Evolutionary conservation across 2,329 filamentous ascomycete species (phyloP).

Genomic region (Ophiostoma sp.): DNA sequence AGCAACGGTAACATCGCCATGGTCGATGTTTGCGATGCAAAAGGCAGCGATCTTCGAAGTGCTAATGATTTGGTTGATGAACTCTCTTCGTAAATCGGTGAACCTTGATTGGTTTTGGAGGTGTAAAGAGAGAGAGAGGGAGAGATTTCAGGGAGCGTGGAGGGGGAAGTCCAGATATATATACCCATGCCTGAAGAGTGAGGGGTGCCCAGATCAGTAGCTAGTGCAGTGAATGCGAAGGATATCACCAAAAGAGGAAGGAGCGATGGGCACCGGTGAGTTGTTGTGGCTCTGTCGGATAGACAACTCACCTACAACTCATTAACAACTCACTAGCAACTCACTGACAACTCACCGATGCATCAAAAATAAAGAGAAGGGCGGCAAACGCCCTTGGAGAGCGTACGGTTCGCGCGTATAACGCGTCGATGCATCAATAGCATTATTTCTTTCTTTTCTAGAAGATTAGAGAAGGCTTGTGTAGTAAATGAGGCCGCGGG

Average conservation of each 20-base stretch:
- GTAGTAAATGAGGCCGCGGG: neutral
- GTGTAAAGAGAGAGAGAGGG: neutral
- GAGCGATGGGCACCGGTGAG: neutral
- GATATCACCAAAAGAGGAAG: neutral
- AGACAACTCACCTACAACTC: neutral
- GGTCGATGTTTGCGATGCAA: no score
- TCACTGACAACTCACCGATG: no score
- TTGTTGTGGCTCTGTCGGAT: neutral
- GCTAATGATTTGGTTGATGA: neutral
- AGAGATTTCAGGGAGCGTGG: neutral
- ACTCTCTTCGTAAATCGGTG: neutral
- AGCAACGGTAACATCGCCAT: neutral
- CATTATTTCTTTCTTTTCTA: neutral
- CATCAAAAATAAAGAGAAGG: no score
- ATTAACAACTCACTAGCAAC: no score
- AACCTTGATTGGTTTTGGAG: neutral
- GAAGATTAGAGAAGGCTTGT: neutral
- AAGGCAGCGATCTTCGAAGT: no score
- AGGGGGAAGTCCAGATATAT: constrained; percentile 7
- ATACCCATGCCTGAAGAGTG: neutral
- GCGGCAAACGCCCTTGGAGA: neutral
- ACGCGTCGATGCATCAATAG: neutral
- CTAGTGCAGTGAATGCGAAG: neutral
- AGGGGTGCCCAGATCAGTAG: neutral
- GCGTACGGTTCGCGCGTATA: neutral